Percentiles rank a stretch among this genome's conserved stretches.
phyloP scores from a whole-genome alignment of 2,329 filamentous ascomycete species.

The Penicillium decumbens region DNA sequence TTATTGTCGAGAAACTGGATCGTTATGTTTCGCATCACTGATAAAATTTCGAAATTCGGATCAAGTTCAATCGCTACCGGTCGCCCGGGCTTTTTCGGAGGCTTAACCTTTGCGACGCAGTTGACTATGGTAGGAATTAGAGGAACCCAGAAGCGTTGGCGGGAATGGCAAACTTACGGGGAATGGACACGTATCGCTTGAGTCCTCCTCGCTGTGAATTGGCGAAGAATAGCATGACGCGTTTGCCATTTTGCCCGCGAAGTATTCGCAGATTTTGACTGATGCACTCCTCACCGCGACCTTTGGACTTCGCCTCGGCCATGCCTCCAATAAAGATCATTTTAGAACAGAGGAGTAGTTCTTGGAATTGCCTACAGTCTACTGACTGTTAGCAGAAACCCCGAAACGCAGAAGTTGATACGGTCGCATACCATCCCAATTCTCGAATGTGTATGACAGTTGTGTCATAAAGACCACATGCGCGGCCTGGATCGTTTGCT shows the following conservation, averaged over 20 bases:
- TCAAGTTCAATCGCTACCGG: slow-evolving; percentile 37
- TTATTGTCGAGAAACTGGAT: slow-evolving; percentile 39
- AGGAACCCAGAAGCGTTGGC: neutral
- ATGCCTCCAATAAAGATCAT: slow-evolving; percentile 41
- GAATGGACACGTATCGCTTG: slow-evolving; percentile 41
- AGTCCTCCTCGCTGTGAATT: slow-evolving; percentile 41
- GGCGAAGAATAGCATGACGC: slow-evolving; percentile 39
- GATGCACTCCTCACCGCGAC: slow-evolving; percentile 44
- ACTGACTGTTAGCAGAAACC: slow-evolving; percentile 2
- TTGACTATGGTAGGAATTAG: slow-evolving; percentile 29
- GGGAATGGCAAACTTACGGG: slow-evolving; percentile 25
- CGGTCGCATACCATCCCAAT: slow-evolving; percentile 34
- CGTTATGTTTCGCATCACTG: slow-evolving; percentile 37
- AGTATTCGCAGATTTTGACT: slow-evolving; percentile 43
- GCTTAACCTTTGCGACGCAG: slow-evolving; percentile 37
- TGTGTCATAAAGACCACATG: slow-evolving; percentile 39
- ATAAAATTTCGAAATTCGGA: slow-evolving; percentile 41
- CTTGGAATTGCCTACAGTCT: slow-evolving; percentile 43
- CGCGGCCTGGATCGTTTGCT: slow-evolving; percentile 41
- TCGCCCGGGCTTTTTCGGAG: slow-evolving; percentile 37
- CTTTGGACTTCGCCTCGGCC: slow-evolving; percentile 43
- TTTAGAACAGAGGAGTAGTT: slow-evolving; percentile 37
- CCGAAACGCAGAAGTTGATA: neutral
- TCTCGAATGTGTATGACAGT: slow-evolving; percentile 42
- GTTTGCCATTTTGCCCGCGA: slow-evolving; percentile 32